Conservation (phyloP, 768 basidiomycete species). For the Chalciporus piperatus region DNA sequence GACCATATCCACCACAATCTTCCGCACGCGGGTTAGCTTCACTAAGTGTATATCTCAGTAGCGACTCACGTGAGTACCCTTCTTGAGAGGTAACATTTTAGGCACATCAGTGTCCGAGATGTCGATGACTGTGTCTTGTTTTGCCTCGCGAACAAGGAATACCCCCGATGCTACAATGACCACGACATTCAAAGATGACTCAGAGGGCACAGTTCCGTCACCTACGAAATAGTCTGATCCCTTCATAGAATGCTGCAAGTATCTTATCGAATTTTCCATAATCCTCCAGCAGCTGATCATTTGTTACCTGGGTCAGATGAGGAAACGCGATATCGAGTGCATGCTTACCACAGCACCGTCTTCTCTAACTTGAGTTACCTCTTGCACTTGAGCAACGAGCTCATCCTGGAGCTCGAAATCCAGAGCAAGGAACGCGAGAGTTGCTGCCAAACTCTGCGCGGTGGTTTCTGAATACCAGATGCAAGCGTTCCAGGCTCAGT, state of each 20-base stretch:
- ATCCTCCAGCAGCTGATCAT: conserved; percentile 20
- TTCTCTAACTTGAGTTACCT: conserved; percentile 22
- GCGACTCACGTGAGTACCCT: conserved; percentile 20
- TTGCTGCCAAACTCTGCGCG: conserved; percentile 31
- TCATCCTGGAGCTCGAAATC: conserved; percentile 32
- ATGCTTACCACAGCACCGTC: conserved; percentile 14
- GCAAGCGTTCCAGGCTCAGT: neutral
- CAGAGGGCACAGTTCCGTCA: neutral
- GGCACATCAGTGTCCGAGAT: conserved; percentile 14
- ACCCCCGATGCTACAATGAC: conserved; percentile 25
- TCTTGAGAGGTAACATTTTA: conserved; percentile 19
- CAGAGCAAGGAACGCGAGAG: conserved; percentile 30
- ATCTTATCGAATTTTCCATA: conserved; percentile 30
- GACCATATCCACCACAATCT: conserved; percentile 30
- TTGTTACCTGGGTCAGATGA: neutral
- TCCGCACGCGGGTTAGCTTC: neutral
- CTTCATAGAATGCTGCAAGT: conserved; percentile 31
- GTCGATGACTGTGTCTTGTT: conserved; percentile 25
- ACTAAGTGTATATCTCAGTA: too few species aligned
- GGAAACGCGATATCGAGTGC: neutral
- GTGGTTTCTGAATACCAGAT: conserved; percentile 30
- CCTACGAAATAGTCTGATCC: conserved; percentile 34
- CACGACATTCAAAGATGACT: neutral
- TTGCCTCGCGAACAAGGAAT: conserved; percentile 29
- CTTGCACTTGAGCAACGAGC: conserved; percentile 28